Percentiles rank a stretch among this genome's conserved stretches.
These are phyloP conservation scores for Mycena belliarum DNA, from an alignment of 768 basidiomycete species.

Conservation along the genomic window DNA sequence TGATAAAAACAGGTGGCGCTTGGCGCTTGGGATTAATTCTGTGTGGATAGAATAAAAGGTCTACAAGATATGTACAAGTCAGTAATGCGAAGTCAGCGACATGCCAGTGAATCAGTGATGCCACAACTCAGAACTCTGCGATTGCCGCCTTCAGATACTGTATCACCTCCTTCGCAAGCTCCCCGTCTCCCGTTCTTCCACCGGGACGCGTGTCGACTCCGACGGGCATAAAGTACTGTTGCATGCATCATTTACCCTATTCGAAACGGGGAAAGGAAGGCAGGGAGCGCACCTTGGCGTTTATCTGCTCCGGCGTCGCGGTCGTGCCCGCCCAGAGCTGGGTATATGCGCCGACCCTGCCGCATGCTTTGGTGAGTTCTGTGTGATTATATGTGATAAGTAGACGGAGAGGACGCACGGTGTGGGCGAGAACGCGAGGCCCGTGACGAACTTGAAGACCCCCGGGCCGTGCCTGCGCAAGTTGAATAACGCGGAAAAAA, in stretches of 20 bases:
- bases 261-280: too few relatives aligned
- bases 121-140: constrained; percentile 4
- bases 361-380: background rate
- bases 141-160: constrained; percentile 10
- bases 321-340: constrained; percentile 15
- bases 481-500: background rate
- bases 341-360: constrained; percentile 10
- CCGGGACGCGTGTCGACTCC: background rate
- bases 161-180: constrained; percentile 4
- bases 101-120: too few relatives aligned
- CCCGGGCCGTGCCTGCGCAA: background rate
- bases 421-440: background rate
- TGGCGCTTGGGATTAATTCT: too few relatives aligned
- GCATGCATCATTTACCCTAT: background rate
- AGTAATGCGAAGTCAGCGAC: too few relatives aligned
- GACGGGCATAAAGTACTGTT: constrained; percentile 13
- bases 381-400: background rate
- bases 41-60: too few relatives aligned
- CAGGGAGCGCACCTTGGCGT: constrained; percentile 2
- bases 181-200: background rate
- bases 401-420: background rate
- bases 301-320: constrained; percentile 1
- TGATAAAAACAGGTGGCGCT: too few relatives aligned
- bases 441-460: background rate
- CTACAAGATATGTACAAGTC: too few relatives aligned